These are phyloP conservation scores for Phytophthora pseudosyringae DNA, from an alignment of 352 stramenopile genomes.

Conservation along the genomic window DNA sequence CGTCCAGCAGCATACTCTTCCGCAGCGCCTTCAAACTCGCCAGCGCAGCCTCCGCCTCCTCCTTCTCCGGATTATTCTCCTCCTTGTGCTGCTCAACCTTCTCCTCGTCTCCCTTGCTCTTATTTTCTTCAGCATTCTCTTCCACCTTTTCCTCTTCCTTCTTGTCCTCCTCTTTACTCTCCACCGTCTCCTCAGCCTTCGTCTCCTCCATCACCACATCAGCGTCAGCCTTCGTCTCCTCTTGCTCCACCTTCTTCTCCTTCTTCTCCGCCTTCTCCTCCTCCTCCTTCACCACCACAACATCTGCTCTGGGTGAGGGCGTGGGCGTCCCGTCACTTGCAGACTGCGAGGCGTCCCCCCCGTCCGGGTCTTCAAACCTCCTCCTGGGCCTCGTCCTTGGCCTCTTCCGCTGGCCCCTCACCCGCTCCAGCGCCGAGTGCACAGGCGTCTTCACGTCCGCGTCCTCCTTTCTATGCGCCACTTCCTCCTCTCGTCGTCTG, in stretches of 20 bases:
- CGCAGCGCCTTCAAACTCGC: conserved; percentile 55
- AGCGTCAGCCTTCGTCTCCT: conserved; percentile 5
- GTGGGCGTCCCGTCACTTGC: conserved; percentile 34
- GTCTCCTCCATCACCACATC: conserved; percentile 15
- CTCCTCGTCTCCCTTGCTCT: conserved; percentile 8
- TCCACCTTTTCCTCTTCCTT: conserved; percentile 10
- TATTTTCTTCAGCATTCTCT: conserved; percentile 3
- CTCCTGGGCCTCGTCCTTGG: conserved; percentile 38
- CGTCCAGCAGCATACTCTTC: conserved; percentile 79
- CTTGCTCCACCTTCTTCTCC: conserved; percentile 5
- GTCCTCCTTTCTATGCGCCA: conserved; percentile 16
- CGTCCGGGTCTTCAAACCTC: conserved; percentile 43
- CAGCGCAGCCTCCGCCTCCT: conserved; percentile 50
- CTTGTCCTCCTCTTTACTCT: conserved; percentile 1
- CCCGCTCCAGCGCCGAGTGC: conserved; percentile 31
- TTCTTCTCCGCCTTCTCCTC: conserved; percentile 8
- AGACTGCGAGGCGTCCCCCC: conserved; percentile 28
- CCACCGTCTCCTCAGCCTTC: conserved; percentile 4
- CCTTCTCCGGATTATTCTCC: conserved; percentile 25
- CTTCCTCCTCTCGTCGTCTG: conserved; percentile 28
- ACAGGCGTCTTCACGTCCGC: conserved; percentile 16
- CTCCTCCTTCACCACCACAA: conserved; percentile 1
- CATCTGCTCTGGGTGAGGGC: conserved; percentile 26
- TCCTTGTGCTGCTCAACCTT: conserved; percentile 8
- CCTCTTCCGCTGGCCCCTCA: conserved; percentile 19